phyloP scores from a whole-genome alignment of 306 rosid species.

The Leucaena leucocephala region DNA sequence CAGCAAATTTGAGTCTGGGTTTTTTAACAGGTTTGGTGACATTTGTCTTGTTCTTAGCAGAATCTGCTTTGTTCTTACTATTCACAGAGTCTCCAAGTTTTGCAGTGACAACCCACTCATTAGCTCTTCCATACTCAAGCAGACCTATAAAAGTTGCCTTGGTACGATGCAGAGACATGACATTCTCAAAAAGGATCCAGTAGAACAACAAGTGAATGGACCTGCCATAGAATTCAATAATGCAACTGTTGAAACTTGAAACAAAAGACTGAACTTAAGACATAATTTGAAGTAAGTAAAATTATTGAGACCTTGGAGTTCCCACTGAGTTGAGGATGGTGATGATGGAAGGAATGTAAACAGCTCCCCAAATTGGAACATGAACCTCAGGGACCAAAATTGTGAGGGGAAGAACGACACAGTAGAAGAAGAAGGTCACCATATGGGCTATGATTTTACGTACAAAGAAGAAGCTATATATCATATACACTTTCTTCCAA shows the following conservation, averaged over 20 bases:
- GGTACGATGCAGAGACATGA: slow-evolving; percentile 98
- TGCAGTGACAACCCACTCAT: slow-evolving; percentile 99
- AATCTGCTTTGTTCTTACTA: slow-evolving; percentile 73
- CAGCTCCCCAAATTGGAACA: slow-evolving; percentile 99
- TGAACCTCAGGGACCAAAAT: slow-evolving; percentile 94
- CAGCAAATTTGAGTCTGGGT: slow-evolving; percentile 63
- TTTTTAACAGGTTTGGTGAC: slow-evolving; percentile 53
- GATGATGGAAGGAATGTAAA: slow-evolving; percentile 92
- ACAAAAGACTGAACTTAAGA: background rate
- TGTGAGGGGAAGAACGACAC: slow-evolving; percentile 94
- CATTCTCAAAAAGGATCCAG: slow-evolving; percentile 98
- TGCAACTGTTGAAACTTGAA: background rate
- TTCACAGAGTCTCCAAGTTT: slow-evolving; percentile 87
- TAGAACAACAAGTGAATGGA: slow-evolving; percentile 93
- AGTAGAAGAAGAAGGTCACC: slow-evolving; percentile 96
- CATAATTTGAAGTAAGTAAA: background rate
- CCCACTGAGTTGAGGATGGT: slow-evolving; percentile 98
- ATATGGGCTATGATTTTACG: slow-evolving; percentile 91
- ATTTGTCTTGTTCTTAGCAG: slow-evolving; percentile 65
- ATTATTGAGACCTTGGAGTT: slow-evolving; percentile 77
- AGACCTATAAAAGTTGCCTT: slow-evolving; percentile 91
- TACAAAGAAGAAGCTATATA: slow-evolving; percentile 96
- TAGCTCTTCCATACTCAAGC: slow-evolving; percentile 80
- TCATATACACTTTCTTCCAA: slow-evolving; percentile 96
- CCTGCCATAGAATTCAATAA: slow-evolving; percentile 45